phyloP scores from a whole-genome alignment of 805 yeast genomes.

The Pichia nanzhaoensis region DNA sequence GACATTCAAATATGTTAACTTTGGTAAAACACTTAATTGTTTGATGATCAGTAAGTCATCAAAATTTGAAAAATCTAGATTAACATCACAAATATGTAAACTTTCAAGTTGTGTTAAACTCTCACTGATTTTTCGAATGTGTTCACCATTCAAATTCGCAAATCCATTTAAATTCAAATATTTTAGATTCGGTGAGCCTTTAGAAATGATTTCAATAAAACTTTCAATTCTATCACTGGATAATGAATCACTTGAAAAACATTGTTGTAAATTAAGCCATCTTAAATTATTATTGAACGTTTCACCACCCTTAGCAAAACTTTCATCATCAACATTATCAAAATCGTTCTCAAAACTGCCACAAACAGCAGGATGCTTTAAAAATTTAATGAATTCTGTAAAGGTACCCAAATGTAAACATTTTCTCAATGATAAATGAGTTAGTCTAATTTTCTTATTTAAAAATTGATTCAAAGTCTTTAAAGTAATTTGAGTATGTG shows the following conservation, averaged over 20 bases:
- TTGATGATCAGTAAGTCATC: constrained; percentile 32
- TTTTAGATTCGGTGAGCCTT: constrained; percentile 35
- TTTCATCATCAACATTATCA: constrained; percentile 14
- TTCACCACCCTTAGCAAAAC: background rate
- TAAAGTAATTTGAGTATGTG: constrained; percentile 73
- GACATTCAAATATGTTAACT: constrained; percentile 9
- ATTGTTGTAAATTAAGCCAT: constrained; percentile 51
- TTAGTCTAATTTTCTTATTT: constrained; percentile 51
- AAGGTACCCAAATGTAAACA: constrained; percentile 63
- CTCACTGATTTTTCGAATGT: constrained; percentile 33
- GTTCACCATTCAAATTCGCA: constrained; percentile 35
- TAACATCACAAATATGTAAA: constrained; percentile 20
- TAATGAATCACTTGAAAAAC: constrained; percentile 37
- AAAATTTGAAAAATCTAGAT: constrained; percentile 6
- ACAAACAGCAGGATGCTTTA: constrained; percentile 56
- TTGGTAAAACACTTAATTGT: constrained; percentile 42
- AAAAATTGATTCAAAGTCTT: constrained; percentile 45
- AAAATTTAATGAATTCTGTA: constrained; percentile 62
- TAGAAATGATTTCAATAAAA: constrained; percentile 5
- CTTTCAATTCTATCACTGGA: constrained; percentile 6
- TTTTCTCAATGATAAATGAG: constrained; percentile 65
- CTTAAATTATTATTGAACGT: constrained; percentile 25
- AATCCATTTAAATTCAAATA: constrained; percentile 48
- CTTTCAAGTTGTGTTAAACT: constrained; percentile 37
- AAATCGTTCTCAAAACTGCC: constrained; percentile 21